Conservation (phyloP, 1,284 basidiomycete genomes). For the Sparassis latifolia region DNA sequence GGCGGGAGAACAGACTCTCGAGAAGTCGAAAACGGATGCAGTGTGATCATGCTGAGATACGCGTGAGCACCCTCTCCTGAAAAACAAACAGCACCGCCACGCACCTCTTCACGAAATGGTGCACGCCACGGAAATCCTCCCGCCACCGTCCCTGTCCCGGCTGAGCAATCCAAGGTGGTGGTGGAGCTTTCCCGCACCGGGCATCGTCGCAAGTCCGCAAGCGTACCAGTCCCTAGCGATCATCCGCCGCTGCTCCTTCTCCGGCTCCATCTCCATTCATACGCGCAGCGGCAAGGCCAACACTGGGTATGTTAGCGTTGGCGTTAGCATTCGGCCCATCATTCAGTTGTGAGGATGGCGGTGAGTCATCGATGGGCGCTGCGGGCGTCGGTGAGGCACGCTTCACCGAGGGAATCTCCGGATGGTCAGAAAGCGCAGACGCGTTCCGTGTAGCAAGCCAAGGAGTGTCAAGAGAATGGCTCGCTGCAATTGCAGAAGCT, state of each 20-base stretch:
- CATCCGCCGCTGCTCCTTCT: conserved; percentile 87
- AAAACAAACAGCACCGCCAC: conserved; percentile 16
- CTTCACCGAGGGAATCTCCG: conserved; percentile 8
- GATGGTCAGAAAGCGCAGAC: conserved; percentile 37
- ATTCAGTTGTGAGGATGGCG: conserved; percentile 21
- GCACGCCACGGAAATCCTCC: conserved; percentile 83
- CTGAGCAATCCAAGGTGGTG: conserved; percentile 91
- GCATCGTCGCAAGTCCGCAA: conserved; percentile 80
- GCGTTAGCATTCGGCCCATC: conserved; percentile 2
- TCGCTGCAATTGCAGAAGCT: conserved; percentile 13
- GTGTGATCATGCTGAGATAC: conserved; percentile 69
- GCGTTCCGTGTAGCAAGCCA: conserved; percentile 18
- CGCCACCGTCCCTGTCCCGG: conserved; percentile 52
- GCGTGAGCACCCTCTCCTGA: conserved; percentile 8
- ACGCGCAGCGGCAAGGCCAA: conserved; percentile 84
- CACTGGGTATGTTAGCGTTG: conserved; percentile 45
- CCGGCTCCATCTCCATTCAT: conserved; percentile 81
- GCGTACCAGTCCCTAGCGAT: conserved; percentile 94
- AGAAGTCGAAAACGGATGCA: conserved; percentile 81
- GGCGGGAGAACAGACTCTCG: conserved; percentile 84
- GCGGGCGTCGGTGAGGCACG: conserved; percentile 26
- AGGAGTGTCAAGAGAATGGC: conserved; percentile 12
- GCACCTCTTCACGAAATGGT: conserved; percentile 95
- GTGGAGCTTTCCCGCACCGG: conserved; percentile 88
- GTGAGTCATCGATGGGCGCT: conserved; percentile 58